Evolutionary conservation across 2,329 filamentous ascomycete genomes (phyloP).

Genomic region (Epichloe sibirici): DNA sequence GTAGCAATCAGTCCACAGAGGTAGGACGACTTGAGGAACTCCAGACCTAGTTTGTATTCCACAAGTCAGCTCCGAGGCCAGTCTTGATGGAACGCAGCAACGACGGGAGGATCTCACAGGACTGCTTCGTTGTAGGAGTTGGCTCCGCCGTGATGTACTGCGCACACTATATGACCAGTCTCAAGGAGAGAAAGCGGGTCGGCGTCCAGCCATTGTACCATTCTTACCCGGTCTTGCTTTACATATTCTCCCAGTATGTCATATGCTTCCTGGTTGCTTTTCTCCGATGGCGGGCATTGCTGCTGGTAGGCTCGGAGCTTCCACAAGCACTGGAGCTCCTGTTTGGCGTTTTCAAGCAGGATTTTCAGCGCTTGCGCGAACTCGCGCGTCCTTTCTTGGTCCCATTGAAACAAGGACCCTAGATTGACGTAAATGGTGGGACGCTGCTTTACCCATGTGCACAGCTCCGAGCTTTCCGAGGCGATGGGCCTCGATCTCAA

Average conservation of each 20-base stretch:
- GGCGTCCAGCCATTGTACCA: constrained; percentile 27
- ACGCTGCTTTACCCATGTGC: constrained; percentile 25
- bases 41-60: constrained; percentile 21
- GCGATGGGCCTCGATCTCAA: constrained; percentile 20
- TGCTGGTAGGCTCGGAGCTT: constrained; percentile 14
- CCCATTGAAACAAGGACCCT: constrained; percentile 25
- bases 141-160: constrained; percentile 33
- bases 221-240: constrained; percentile 18
- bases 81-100: background rate
- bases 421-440: constrained; percentile 36
- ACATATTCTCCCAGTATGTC: constrained; percentile 15
- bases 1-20: constrained; percentile 32
- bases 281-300: background rate
- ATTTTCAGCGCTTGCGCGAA: constrained; percentile 24
- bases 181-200: constrained; percentile 25
- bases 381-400: constrained; percentile 22
- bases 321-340: constrained; percentile 21
- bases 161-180: constrained; percentile 24
- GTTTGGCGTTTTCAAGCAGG: constrained; percentile 18
- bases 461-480: constrained; percentile 17
- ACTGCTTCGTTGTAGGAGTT: constrained; percentile 29
- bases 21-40: constrained; percentile 32
- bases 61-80: no score
- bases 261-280: constrained; percentile 5
- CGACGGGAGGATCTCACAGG: constrained; percentile 14